Evolutionary conservation across 2,329 filamentous ascomycete genomes (phyloP).

Genomic region (Teratosphaeria epicoccoides): DNA sequence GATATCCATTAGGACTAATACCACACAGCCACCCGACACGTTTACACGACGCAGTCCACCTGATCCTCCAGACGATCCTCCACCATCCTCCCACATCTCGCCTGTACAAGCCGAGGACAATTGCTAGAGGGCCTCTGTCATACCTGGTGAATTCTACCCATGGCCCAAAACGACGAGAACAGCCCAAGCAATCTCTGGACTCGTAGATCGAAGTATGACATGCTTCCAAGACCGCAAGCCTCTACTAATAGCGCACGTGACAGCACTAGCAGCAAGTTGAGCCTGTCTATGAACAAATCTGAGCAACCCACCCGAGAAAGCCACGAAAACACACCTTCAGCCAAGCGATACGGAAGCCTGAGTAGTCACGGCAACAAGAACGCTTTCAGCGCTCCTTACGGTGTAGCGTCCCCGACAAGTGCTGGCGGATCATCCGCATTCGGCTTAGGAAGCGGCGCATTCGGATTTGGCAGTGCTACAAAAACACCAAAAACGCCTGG

Average conservation of each 20-base stretch:
- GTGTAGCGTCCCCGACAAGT: constrained; percentile 61
- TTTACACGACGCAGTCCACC: neutral
- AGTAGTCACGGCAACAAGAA: constrained; percentile 67
- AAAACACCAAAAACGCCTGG: constrained; percentile 75
- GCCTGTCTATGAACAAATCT: constrained; percentile 63
- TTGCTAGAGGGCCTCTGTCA: neutral
- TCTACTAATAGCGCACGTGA: constrained; percentile 19
- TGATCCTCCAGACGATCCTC: neutral
- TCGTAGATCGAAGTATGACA: constrained; percentile 69
- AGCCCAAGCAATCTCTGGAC: constrained; percentile 50
- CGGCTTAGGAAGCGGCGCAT: constrained; percentile 86
- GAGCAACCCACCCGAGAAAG: constrained; percentile 42
- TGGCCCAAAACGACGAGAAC: constrained; percentile 26
- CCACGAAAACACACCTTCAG: constrained; percentile 47
- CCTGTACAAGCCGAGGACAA: neutral
- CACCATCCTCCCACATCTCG: constrained; percentile 1
- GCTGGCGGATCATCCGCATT: constrained; percentile 77
- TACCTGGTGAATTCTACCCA: constrained; percentile 11
- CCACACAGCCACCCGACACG: neutral
- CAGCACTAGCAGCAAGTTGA: constrained; percentile 74
- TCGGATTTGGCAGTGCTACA: constrained; percentile 69
- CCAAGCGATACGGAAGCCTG: constrained; percentile 61
- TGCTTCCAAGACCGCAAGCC: neutral
- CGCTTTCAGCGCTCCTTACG: constrained; percentile 63
- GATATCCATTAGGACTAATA: neutral